Conservation (phyloP, 2,329 filamentous ascomycete species). For the Colletotrichum phormii region DNA sequence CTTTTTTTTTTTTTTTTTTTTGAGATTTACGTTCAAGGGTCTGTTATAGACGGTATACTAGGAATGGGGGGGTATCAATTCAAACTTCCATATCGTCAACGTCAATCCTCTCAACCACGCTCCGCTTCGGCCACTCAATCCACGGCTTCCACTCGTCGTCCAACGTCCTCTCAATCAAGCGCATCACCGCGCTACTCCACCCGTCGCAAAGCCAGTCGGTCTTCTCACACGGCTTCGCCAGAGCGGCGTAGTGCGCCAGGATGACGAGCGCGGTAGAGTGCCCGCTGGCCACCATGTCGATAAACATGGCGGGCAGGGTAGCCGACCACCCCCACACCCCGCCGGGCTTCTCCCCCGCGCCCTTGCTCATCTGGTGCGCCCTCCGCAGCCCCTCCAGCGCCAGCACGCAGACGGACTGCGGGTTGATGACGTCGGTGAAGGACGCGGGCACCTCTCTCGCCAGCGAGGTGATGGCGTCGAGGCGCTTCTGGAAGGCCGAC, state of each 20-base stretch:
- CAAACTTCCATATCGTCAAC: slow-evolving; percentile 36
- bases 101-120: slow-evolving; percentile 32
- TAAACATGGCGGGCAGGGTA: slow-evolving; percentile 34
- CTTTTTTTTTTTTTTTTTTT: too few species aligned
- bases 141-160: slow-evolving; percentile 30
- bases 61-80: slow-evolving; percentile 2
- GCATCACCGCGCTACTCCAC: slow-evolving; percentile 36
- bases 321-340: slow-evolving; percentile 36
- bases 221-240: slow-evolving; percentile 13
- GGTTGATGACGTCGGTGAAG: slow-evolving; percentile 23
- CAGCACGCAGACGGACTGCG: slow-evolving; percentile 32
- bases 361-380: slow-evolving; percentile 8
- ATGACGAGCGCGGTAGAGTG: slow-evolving; percentile 38
- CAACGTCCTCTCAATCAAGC: slow-evolving; percentile 30
- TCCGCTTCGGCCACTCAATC: slow-evolving; percentile 37
- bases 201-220: slow-evolving; percentile 33
- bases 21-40: not conserved
- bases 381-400: slow-evolving; percentile 36
- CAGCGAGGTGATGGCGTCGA: slow-evolving; percentile 32
- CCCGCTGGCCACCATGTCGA: slow-evolving; percentile 35
- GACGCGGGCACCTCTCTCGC: slow-evolving; percentile 27
- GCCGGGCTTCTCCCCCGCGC: slow-evolving; percentile 2
- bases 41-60: not conserved
- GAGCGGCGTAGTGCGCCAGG: slow-evolving; percentile 38
- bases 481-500: slow-evolving; percentile 23